Percentiles rank a stretch among this genome's conserved stretches.
phyloP scores from a whole-genome alignment of 1,139 yeast genomes.

The Yamadazyma siamensis region DNA sequence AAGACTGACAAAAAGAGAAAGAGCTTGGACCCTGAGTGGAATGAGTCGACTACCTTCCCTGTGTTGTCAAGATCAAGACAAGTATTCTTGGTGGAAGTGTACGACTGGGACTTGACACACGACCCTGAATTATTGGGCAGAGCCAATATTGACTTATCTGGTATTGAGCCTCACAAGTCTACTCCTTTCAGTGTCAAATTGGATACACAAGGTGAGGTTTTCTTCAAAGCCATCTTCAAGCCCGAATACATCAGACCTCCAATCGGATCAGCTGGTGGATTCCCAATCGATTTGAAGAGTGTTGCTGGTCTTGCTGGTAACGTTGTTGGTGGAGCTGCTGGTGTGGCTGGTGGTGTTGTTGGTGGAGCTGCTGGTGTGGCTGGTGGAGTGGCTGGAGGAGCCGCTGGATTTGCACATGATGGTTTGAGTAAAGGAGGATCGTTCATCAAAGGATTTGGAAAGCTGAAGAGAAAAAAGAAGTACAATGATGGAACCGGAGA shows the following conservation, averaged over 20 bases:
- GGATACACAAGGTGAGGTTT: conserved; percentile 59
- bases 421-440: conserved; percentile 47
- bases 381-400: conserved; percentile 36
- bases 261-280: conserved; percentile 38
- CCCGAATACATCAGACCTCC: conserved; percentile 70
- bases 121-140: conserved; percentile 59
- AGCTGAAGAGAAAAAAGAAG: conserved; percentile 20
- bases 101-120: conserved; percentile 79
- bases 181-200: conserved; percentile 48
- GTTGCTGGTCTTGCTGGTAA: conserved; percentile 48
- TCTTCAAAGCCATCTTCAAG: conserved; percentile 49
- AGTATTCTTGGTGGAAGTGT: conserved; percentile 45
- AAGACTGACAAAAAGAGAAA: conserved; percentile 62
- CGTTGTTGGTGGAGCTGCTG: conserved; percentile 43
- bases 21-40: conserved; percentile 68
- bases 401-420: conserved; percentile 39
- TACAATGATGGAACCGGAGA: conserved; percentile 8
- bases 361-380: conserved; percentile 30
- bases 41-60: conserved; percentile 57
- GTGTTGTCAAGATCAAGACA: conserved; percentile 61
- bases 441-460: conserved; percentile 33
- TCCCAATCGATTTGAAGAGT: conserved; percentile 37
- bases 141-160: conserved; percentile 46
- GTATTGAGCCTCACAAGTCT: conserved; percentile 42
- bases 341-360: conserved; percentile 35